Evolutionary conservation across 495 filamentous ascomycete genomes (phyloP).

Genomic region (Chaetomidium leptoderma): DNA sequence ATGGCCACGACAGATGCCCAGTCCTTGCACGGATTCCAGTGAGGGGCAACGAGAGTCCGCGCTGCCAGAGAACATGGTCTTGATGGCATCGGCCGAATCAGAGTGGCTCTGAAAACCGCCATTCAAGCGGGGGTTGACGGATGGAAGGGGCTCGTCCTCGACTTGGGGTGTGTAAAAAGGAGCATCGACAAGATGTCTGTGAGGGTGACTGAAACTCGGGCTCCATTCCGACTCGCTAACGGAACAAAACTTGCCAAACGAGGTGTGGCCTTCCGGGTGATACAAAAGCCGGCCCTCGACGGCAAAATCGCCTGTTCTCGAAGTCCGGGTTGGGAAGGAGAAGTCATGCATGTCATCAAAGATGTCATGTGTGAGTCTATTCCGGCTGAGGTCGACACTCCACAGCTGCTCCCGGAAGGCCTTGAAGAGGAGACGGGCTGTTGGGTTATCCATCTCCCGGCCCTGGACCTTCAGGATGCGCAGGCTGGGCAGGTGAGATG

Average conservation of each 20-base stretch:
- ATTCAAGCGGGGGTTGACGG: slow-evolving; percentile 28
- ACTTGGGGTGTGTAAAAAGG: slow-evolving; percentile 30
- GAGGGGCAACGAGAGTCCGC: slow-evolving; percentile 2
- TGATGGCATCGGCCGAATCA: slow-evolving; percentile 34
- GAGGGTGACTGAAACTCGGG: slow-evolving; percentile 30
- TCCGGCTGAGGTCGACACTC: slow-evolving; percentile 46
- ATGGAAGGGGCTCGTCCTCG: slow-evolving; percentile 13
- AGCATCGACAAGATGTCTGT: slow-evolving; percentile 39
- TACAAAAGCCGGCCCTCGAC: slow-evolving; percentile 35
- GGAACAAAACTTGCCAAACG: slow-evolving; percentile 35
- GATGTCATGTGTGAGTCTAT: slow-evolving; percentile 35
- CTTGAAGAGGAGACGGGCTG: slow-evolving; percentile 28
- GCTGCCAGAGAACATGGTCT: slow-evolving; percentile 26
- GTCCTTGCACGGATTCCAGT: slow-evolving; percentile 8
- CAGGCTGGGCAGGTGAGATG: slow-evolving; percentile 33
- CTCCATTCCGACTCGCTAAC: slow-evolving; percentile 40
- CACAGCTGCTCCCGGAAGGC: slow-evolving; percentile 36
- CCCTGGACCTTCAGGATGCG: slow-evolving; percentile 39
- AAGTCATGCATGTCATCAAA: slow-evolving; percentile 26
- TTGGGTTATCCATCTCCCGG: slow-evolving; percentile 36
- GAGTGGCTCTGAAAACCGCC: slow-evolving; percentile 27
- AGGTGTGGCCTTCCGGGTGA: slow-evolving; percentile 17
- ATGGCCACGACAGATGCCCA: slow-evolving; percentile 22
- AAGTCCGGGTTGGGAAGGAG: slow-evolving; percentile 25
- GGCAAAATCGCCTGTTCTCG: slow-evolving; percentile 18